Evolutionary conservation across 208 protist species (phyloP).

Genomic region (Leishmania tarentolae): DNA sequence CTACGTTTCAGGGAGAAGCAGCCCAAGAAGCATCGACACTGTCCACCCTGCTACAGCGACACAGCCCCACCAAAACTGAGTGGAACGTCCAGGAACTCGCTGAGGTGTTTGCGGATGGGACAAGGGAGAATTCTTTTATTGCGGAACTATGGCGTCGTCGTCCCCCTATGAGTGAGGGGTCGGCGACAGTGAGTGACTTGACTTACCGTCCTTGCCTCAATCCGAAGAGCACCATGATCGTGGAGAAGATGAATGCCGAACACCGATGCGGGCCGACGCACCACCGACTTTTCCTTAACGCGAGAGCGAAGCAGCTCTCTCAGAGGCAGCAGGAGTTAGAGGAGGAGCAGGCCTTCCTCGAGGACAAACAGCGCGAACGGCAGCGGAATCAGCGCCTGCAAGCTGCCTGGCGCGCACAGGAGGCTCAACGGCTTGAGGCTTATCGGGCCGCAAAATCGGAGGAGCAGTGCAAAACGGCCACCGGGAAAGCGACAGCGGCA

Average conservation of each 20-base stretch:
- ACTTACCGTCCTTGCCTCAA: constrained; percentile 52
- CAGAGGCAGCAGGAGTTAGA: constrained; percentile 45
- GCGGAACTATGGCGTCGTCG: constrained; percentile 21
- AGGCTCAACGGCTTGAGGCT: constrained; percentile 14
- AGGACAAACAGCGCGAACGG: constrained; percentile 20
- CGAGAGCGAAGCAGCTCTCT: constrained; percentile 42
- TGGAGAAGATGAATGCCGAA: constrained; percentile 15
- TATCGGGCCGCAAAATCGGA: constrained; percentile 8
- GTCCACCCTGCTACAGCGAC: constrained; percentile 1
- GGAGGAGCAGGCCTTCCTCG: constrained; percentile 29
- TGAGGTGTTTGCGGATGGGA: background rate
- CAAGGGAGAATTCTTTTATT: background rate
- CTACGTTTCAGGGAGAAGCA: constrained; percentile 13
- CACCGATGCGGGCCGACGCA: constrained; percentile 31
- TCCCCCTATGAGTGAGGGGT: constrained; percentile 12
- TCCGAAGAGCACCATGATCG: constrained; percentile 23
- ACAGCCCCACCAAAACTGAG: constrained; percentile 8
- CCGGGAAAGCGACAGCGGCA: background rate
- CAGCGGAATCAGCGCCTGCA: constrained; percentile 16
- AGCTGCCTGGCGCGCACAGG: constrained; percentile 19
- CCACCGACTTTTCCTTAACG: constrained; percentile 60
- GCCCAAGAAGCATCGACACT: constrained; percentile 18
- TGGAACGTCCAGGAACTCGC: constrained; percentile 29
- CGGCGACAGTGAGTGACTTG: constrained; percentile 13
- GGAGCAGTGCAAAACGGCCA: background rate